Evolutionary conservation across 805 yeast genomes (phyloP).

Genomic region (Candida patagonica): DNA sequence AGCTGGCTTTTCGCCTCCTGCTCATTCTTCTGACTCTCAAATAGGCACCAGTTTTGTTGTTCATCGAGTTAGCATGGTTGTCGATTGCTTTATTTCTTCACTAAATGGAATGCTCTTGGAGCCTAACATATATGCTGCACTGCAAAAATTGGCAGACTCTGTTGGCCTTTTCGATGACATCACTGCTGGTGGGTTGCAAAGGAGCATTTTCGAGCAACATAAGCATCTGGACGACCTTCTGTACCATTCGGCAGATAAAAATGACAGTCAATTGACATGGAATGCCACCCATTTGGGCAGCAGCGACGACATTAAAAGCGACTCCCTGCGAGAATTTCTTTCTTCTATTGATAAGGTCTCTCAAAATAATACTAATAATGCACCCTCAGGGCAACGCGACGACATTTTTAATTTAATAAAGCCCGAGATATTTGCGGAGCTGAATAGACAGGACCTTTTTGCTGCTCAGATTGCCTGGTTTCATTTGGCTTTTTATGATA

Average conservation of each 20-base stretch:
- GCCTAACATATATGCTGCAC: slow-evolving; percentile 46
- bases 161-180: slow-evolving; percentile 41
- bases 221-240: slow-evolving; percentile 33
- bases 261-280: slow-evolving; percentile 18
- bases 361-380: background rate
- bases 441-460: slow-evolving; percentile 40
- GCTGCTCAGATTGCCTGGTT: slow-evolving; percentile 59
- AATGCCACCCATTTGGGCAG: slow-evolving; percentile 12
- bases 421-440: slow-evolving; percentile 43
- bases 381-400: background rate
- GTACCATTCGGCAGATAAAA: slow-evolving; percentile 19
- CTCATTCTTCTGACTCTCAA: slow-evolving; percentile 15
- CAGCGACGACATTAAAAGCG: slow-evolving; percentile 16
- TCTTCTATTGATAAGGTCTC: slow-evolving; percentile 12
- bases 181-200: slow-evolving; percentile 44
- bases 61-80: slow-evolving; percentile 43
- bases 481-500: slow-evolving; percentile 51
- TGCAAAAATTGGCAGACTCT: slow-evolving; percentile 43
- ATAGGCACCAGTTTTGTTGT: slow-evolving; percentile 31
- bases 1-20: slow-evolving; percentile 12
- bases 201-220: slow-evolving; percentile 44
- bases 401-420: slow-evolving; percentile 16
- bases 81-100: slow-evolving; percentile 46
- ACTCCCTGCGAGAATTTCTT: slow-evolving; percentile 16
- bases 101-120: slow-evolving; percentile 67